phyloP scores from a whole-genome alignment of 768 basidiomycete genomes.

The Boletus pseudo-olivaceus region DNA sequence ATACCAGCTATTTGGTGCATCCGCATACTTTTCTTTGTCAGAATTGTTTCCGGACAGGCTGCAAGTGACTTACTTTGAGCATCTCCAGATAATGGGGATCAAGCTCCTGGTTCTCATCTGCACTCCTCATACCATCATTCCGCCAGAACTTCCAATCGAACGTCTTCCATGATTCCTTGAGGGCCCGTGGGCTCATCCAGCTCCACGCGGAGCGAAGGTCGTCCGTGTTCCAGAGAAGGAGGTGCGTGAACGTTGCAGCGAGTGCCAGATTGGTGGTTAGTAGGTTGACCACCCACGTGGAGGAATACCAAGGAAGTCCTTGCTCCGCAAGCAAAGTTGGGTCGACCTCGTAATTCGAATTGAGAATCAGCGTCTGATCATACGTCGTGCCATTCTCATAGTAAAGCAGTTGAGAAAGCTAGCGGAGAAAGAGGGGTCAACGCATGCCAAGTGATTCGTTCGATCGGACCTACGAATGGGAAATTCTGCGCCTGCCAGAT shows the following conservation, averaged over 20 bases:
- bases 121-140: constrained; percentile 16
- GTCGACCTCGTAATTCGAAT: constrained; percentile 51
- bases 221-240: constrained; percentile 50
- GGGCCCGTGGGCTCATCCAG: constrained; percentile 36
- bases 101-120: constrained; percentile 38
- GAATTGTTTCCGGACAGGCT: constrained; percentile 13
- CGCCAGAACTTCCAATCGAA: constrained; percentile 39
- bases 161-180: constrained; percentile 24
- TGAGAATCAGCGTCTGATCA: constrained; percentile 52
- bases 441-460: not conserved
- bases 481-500: constrained; percentile 57
- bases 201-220: constrained; percentile 47
- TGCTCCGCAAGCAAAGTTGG: constrained; percentile 42
- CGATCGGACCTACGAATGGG: constrained; percentile 49
- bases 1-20: constrained; percentile 37
- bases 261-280: constrained; percentile 26
- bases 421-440: constrained; percentile 3
- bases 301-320: constrained; percentile 32
- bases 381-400: constrained; percentile 51
- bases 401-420: constrained; percentile 49
- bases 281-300: constrained; percentile 22
- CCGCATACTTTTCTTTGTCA: constrained; percentile 29
- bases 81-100: constrained; percentile 57
- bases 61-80: constrained; percentile 30
- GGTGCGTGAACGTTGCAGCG: constrained; percentile 50